phyloP scores from a whole-genome alignment of 192 early-diverging fungal genomes.

The Thamnidium elegans region DNA sequence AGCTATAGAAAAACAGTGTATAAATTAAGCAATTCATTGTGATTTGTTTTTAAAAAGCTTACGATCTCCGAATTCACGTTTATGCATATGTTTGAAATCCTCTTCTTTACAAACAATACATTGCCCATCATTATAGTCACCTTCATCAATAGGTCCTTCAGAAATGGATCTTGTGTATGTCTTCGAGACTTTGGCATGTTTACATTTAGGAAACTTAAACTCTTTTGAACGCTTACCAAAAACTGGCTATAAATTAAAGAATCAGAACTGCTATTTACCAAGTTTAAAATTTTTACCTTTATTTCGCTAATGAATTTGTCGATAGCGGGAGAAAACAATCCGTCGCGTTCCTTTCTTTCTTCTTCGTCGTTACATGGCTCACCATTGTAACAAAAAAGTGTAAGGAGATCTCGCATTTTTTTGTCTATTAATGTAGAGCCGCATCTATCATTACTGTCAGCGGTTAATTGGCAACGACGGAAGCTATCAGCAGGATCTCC shows the following conservation, averaged over 20 bases:
- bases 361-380: neutral
- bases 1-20: neutral
- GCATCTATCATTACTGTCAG: neutral
- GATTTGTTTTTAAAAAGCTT: no score
- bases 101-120: neutral
- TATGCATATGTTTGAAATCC: no score
- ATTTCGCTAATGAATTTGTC: neutral
- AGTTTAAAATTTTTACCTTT: neutral
- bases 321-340: neutral
- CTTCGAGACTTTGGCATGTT: neutral
- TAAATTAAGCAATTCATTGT: neutral
- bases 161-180: neutral
- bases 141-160: neutral
- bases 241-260: no score
- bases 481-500: no score
- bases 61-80: no score
- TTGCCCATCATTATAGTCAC: neutral
- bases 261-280: no score
- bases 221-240: no score
- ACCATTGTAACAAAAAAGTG: neutral
- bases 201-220: no score
- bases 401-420: neutral
- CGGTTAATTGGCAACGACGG: conserved; percentile 1
- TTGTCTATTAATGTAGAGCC: neutral
- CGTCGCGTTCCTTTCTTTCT: neutral